A percentile compares a stretch with the other conserved stretches of the same genome.
phyloP scores from a whole-genome alignment of 768 basidiomycete species.

The Naganishia antarctica region DNA sequence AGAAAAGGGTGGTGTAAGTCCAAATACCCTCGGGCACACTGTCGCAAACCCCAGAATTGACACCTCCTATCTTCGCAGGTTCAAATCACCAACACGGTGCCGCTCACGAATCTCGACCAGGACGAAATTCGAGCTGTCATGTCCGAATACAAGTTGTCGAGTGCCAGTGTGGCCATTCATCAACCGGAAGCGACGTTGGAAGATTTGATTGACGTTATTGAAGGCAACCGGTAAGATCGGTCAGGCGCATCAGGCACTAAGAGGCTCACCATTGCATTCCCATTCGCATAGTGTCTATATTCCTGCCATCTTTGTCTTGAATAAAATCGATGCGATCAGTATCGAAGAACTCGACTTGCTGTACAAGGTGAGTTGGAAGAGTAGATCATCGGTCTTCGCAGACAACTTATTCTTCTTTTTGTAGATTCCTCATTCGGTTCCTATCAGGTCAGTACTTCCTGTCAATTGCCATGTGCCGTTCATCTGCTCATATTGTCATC shows the following conservation, averaged over 20 bases:
- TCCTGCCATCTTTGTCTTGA: slow-evolving; percentile 77
- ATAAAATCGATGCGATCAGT: slow-evolving; percentile 90
- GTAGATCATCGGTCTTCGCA: background rate
- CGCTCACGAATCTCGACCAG: slow-evolving; percentile 88
- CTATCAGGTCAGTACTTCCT: slow-evolving; percentile 53
- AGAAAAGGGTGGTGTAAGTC: slow-evolving; percentile 63
- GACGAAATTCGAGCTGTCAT: slow-evolving; percentile 94
- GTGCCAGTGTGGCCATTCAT: slow-evolving; percentile 85
- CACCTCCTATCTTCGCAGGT: slow-evolving; percentile 54
- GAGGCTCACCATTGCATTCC: background rate
- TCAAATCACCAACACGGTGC: slow-evolving; percentile 92
- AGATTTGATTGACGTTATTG: slow-evolving; percentile 93
- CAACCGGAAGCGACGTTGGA: slow-evolving; percentile 88
- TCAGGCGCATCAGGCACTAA: background rate
- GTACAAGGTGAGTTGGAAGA: slow-evolving; percentile 51
- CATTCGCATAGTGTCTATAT: slow-evolving; percentile 68
- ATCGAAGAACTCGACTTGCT: slow-evolving; percentile 94
- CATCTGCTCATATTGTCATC: background rate
- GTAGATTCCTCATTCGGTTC: slow-evolving; percentile 84
- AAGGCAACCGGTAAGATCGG: slow-evolving; percentile 72
- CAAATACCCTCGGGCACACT: no score
- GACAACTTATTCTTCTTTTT: slow-evolving; percentile 45
- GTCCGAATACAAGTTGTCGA: slow-evolving; percentile 80
- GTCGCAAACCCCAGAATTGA: slow-evolving; percentile 1
- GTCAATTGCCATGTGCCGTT: background rate